Percentiles rank a stretch among this genome's conserved stretches.
These are phyloP conservation scores for Eucalyptus globulus DNA, from an alignment of 345 rosid species.

Conservation along the genomic window DNA sequence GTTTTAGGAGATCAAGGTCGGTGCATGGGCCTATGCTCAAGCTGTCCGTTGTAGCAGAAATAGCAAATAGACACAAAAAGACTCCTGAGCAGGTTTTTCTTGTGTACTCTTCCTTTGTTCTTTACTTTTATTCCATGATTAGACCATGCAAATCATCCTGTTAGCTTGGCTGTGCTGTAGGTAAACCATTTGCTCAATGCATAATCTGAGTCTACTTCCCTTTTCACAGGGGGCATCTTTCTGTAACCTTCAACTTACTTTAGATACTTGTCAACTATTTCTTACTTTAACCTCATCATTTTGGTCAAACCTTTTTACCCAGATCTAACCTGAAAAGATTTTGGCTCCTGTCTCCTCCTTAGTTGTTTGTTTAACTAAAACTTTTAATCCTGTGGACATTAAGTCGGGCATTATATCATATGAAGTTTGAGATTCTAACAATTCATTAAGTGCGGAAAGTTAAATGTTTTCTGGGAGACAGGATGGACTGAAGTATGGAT, in stretches of 20 bases:
- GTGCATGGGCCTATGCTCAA: conserved; percentile 64
- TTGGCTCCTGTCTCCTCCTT: background rate
- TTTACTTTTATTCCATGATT: background rate
- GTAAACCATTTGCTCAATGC: background rate
- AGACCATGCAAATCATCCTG: background rate
- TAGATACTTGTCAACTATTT: background rate
- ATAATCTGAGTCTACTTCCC: background rate
- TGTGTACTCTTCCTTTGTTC: background rate
- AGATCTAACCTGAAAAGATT: background rate
- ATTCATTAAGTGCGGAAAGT: background rate
- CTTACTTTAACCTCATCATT: background rate
- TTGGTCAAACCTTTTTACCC: background rate
- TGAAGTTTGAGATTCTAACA: background rate
- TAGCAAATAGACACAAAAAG: conserved; percentile 35
- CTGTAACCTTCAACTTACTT: background rate
- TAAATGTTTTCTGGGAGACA: background rate
- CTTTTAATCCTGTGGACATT: background rate
- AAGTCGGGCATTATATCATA: background rate
- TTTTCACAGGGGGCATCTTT: background rate
- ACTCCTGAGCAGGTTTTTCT: conserved; percentile 50
- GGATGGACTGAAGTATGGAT: background rate
- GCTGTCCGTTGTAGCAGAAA: conserved; percentile 40
- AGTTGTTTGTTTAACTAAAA: background rate
- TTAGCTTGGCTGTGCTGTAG: background rate
- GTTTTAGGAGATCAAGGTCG: conserved; percentile 54